These are phyloP conservation scores for Colletotrichum euphorbiae DNA, from an alignment of 2,329 filamentous ascomycete species.

Conservation along the genomic window DNA sequence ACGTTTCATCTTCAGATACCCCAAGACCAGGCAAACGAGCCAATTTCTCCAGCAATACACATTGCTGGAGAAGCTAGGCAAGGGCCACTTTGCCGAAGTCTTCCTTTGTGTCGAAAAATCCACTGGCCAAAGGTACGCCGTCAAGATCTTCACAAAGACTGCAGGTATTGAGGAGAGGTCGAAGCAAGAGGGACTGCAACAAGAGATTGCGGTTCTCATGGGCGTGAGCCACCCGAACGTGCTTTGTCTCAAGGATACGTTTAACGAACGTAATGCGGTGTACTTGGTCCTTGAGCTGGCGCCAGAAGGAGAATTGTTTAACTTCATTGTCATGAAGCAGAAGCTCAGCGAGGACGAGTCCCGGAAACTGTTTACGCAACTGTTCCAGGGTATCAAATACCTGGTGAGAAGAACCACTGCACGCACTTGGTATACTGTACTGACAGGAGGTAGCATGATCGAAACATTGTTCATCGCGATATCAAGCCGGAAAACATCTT, in stretches of 20 bases:
- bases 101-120: slow-evolving; percentile 90
- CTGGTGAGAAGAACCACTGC: slow-evolving; percentile 70
- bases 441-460: slow-evolving; percentile 78
- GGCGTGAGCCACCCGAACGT: slow-evolving; percentile 95
- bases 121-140: slow-evolving; percentile 85
- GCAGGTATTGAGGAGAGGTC: slow-evolving; percentile 84
- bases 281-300: slow-evolving; percentile 93
- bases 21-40: slow-evolving; percentile 77
- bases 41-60: slow-evolving; percentile 89
- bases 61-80: slow-evolving; percentile 86
- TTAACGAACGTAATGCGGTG: slow-evolving; percentile 89
- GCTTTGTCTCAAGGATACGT: slow-evolving; percentile 93
- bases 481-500: slow-evolving; percentile 99
- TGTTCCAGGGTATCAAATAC: slow-evolving; percentile 96
- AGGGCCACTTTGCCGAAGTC: slow-evolving; percentile 95
- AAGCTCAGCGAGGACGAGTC: slow-evolving; percentile 88
- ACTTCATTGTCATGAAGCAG: slow-evolving; percentile 90
- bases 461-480: slow-evolving; percentile 96
- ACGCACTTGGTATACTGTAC: slow-evolving; percentile 15
- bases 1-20: slow-evolving; percentile 92
- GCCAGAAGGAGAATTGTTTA: slow-evolving; percentile 94
- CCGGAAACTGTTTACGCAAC: slow-evolving; percentile 87
- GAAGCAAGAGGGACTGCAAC: slow-evolving; percentile 87
- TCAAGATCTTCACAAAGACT: slow-evolving; percentile 93
- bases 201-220: slow-evolving; percentile 97